A percentile compares a stretch with the other conserved stretches of the same genome.
phyloP scores from a whole-genome alignment of 371 early-diverging fungal genomes.

The Blastocladiella emersonii region DNA sequence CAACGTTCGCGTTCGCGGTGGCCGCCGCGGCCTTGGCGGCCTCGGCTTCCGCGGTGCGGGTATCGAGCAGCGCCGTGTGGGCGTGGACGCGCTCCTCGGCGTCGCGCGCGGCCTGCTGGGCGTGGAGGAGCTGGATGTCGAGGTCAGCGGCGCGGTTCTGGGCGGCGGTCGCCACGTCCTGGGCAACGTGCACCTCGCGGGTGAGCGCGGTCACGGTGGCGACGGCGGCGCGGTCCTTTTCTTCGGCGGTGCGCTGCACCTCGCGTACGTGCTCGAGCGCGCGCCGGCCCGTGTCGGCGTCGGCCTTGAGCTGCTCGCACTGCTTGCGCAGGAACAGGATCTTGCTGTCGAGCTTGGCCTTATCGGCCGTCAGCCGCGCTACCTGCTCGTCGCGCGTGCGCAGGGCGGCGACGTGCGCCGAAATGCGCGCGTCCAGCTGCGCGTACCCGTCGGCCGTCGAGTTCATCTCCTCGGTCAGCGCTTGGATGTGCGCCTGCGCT shows the following conservation, averaged over 20 bases:
- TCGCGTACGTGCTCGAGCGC: neutral
- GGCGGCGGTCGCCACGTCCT: neutral
- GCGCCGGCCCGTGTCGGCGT: neutral
- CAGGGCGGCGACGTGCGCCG: neutral
- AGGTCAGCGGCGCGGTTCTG: neutral
- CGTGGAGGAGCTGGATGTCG: neutral
- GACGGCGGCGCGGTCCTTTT: neutral
- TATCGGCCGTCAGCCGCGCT: neutral
- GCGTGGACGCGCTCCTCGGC: neutral
- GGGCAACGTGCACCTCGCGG: neutral
- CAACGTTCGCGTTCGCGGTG: neutral
- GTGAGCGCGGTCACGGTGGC: neutral
- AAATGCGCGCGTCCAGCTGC: neutral
- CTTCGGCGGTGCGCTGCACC: neutral
- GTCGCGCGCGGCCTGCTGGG: no score
- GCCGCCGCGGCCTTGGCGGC: neutral
- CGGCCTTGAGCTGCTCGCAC: conserved; percentile 1
- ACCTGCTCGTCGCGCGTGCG: neutral
- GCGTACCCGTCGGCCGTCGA: neutral
- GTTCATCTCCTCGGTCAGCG: neutral
- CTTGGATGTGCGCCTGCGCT: neutral
- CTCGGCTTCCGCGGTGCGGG: neutral
- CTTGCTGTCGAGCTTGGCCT: conserved; percentile 1
- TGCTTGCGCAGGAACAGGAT: neutral
- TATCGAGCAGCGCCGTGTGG: neutral